Percentiles rank a stretch among this genome's conserved stretches.
Evolutionary conservation across 805 yeast species (phyloP).

Genomic region (Candida ulmi): DNA sequence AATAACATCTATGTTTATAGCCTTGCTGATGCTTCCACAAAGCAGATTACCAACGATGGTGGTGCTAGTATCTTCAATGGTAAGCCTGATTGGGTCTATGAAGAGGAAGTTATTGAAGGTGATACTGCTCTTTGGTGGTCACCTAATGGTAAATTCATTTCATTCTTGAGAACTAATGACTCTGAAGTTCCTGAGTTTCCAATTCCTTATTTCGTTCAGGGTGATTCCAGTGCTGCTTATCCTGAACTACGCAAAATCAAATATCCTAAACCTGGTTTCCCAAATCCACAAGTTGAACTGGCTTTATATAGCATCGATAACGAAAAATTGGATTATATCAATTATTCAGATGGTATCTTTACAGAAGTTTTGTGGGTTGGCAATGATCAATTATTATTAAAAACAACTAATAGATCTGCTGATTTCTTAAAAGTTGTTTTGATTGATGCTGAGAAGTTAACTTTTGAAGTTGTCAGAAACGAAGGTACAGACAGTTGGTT

Average conservation of each 20-base stretch:
- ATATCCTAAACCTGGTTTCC: conserved; percentile 81
- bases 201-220: conserved; percentile 68
- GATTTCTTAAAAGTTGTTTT: conserved; percentile 55
- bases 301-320: conserved; percentile 36
- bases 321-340: conserved; percentile 32
- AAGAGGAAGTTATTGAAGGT: conserved; percentile 75
- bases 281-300: conserved; percentile 63
- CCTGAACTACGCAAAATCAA: conserved; percentile 59
- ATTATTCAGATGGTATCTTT: conserved; percentile 38
- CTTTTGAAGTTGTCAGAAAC: conserved; percentile 39
- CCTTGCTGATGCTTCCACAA: conserved; percentile 19
- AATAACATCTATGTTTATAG: conserved; percentile 64
- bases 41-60: conserved; percentile 62
- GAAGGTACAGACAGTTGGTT: conserved; percentile 61
- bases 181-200: conserved; percentile 67
- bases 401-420: conserved; percentile 60
- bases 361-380: conserved; percentile 76
- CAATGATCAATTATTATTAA: conserved; percentile 41
- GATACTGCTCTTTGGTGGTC: conserved; percentile 88
- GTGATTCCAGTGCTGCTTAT: conserved; percentile 41
- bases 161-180: conserved; percentile 67
- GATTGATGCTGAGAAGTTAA: conserved; percentile 37
- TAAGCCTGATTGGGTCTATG: conserved; percentile 92
- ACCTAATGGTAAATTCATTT: conserved; percentile 57
- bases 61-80: conserved; percentile 72